phyloP scores from a whole-genome alignment of 2,329 filamentous ascomycete genomes.

The Emmonsia crescens region DNA sequence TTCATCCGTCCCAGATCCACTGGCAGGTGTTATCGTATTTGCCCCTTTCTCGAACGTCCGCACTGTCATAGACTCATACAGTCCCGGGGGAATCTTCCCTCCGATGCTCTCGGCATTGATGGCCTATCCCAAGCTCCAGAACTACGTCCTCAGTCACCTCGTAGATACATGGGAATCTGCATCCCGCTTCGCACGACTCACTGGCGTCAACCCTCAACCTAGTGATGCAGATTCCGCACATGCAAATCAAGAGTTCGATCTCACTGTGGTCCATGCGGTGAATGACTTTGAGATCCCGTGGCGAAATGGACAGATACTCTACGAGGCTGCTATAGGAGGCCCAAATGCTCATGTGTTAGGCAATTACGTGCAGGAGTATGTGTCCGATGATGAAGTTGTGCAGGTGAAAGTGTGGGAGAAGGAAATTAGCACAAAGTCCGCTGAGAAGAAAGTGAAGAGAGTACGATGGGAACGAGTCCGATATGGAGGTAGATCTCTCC shows the following conservation, averaged over 20 bases:
- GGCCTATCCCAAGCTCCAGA: slow-evolving; percentile 53
- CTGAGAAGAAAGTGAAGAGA: slow-evolving; percentile 22
- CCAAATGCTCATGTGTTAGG: slow-evolving; percentile 19
- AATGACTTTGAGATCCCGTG: slow-evolving; percentile 78
- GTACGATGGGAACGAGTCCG: slow-evolving; percentile 35
- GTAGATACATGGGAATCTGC: slow-evolving; percentile 75
- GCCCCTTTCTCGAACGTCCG: slow-evolving; percentile 68
- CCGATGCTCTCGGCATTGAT: slow-evolving; percentile 62
- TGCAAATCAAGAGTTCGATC: slow-evolving; percentile 44
- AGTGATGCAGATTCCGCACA: slow-evolving; percentile 42
- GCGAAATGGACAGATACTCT: slow-evolving; percentile 34
- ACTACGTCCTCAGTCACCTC: slow-evolving; percentile 51
- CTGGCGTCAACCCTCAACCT: slow-evolving; percentile 20
- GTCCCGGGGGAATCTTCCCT: slow-evolving; percentile 65
- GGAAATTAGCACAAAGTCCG: slow-evolving; percentile 4
- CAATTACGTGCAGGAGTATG: slow-evolving; percentile 19
- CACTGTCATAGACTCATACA: slow-evolving; percentile 64
- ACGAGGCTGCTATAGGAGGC: slow-evolving; percentile 28
- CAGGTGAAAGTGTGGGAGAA: slow-evolving; percentile 32
- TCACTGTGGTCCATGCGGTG: slow-evolving; percentile 67
- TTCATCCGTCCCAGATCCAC: slow-evolving; percentile 44
- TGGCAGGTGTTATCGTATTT: slow-evolving; percentile 69
- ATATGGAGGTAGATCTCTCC: slow-evolving; percentile 30
- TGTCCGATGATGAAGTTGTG: slow-evolving; percentile 20
- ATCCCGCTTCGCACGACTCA: slow-evolving; percentile 45